phyloP scores from a whole-genome alignment of 495 filamentous ascomycete species.

The Neurospora sublineolata region DNA sequence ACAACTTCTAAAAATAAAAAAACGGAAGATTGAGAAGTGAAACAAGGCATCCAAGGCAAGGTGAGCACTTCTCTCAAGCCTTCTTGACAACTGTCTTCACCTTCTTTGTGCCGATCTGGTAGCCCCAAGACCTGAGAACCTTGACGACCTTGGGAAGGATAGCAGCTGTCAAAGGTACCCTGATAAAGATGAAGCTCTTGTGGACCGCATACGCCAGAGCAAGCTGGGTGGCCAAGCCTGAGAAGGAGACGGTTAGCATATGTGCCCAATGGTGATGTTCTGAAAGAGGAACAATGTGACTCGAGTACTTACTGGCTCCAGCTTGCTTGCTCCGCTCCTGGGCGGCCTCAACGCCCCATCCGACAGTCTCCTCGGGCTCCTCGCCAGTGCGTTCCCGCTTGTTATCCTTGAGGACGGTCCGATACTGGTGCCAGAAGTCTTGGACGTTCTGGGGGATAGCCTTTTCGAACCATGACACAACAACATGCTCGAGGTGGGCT shows the following conservation, averaged over 20 bases:
- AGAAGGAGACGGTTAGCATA: background rate
- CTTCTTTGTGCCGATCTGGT: slow-evolving; percentile 42
- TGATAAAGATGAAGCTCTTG: slow-evolving; percentile 93
- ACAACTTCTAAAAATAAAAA: background rate
- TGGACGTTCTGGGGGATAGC: slow-evolving; percentile 41
- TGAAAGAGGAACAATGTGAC: background rate
- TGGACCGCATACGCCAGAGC: slow-evolving; percentile 94
- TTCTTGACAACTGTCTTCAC: slow-evolving; percentile 2
- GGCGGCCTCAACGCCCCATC: slow-evolving; percentile 44
- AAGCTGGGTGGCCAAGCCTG: slow-evolving; percentile 61
- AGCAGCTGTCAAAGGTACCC: slow-evolving; percentile 80
- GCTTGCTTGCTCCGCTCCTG: slow-evolving; percentile 32
- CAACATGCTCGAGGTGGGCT: slow-evolving; percentile 40
- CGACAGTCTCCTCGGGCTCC: slow-evolving; percentile 25
- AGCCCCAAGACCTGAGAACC: slow-evolving; percentile 70
- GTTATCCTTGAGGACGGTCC: slow-evolving; percentile 23
- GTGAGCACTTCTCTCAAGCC: background rate
- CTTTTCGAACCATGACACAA: slow-evolving; percentile 36
- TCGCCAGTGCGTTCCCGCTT: slow-evolving; percentile 19
- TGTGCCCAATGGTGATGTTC: background rate
- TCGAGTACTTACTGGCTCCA: slow-evolving; percentile 39
- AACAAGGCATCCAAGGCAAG: background rate
- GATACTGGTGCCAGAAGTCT: slow-evolving; percentile 30
- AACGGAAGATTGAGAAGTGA: background rate
- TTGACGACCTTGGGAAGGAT: slow-evolving; percentile 88